These are phyloP conservation scores for Paecilomyces sp. DNA, from an alignment of 2,329 filamentous ascomycete genomes.

Conservation along the genomic window DNA sequence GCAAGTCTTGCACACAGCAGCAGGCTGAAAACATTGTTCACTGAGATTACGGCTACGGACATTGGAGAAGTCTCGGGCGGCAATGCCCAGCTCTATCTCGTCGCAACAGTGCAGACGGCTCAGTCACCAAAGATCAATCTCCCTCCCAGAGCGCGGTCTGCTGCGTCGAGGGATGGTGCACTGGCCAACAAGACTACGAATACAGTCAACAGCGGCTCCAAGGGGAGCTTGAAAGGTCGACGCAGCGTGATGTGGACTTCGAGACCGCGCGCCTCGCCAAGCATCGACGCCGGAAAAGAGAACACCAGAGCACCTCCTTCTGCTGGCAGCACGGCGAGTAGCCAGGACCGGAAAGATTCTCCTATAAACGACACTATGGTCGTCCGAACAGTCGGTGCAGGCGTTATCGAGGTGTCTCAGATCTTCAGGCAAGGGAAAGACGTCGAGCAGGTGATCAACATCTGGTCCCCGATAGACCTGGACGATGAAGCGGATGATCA, in stretches of 20 bases:
- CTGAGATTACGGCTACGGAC: constrained; percentile 74
- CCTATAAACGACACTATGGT: constrained; percentile 35
- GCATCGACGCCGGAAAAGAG: constrained; percentile 23
- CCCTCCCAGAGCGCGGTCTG: constrained; percentile 18
- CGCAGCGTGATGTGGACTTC: constrained; percentile 40
- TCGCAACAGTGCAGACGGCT: constrained; percentile 68
- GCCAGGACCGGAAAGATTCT: constrained; percentile 17
- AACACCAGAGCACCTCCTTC: constrained; percentile 21
- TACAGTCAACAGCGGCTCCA: constrained; percentile 23
- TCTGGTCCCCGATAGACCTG: constrained; percentile 62
- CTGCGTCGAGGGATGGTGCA: constrained; percentile 28
- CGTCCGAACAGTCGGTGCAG: constrained; percentile 67
- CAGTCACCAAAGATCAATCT: constrained; percentile 34
- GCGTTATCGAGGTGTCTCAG: constrained; percentile 67
- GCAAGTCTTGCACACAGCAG: constrained; percentile 57
- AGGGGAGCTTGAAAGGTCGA: constrained; percentile 31
- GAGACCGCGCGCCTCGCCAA: constrained; percentile 23
- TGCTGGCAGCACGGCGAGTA: constrained; percentile 21
- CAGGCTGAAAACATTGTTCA: constrained; percentile 77
- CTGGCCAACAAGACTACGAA: constrained; percentile 17
- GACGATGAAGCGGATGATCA: constrained; percentile 52
- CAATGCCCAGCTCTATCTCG: constrained; percentile 70
- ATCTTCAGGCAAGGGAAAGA: constrained; percentile 67
- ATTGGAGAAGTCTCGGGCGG: constrained; percentile 54
- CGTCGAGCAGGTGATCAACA: constrained; percentile 64